These are phyloP conservation scores for Fusarium citri DNA, from an alignment of 2,329 filamentous ascomycete genomes.

Conservation along the genomic window DNA sequence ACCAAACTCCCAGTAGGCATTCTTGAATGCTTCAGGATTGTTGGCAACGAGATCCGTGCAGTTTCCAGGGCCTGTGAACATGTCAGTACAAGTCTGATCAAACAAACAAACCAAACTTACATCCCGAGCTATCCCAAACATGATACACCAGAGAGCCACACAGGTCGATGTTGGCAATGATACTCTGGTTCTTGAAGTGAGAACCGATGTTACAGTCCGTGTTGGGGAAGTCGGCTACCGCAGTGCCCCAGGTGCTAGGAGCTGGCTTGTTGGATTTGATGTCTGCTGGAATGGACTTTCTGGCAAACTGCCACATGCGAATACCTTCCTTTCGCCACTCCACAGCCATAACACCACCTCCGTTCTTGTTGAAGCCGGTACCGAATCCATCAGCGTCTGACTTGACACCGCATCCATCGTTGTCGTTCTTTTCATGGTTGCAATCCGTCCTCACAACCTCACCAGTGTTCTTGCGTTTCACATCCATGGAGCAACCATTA, in stretches of 20 bases:
- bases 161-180: constrained; percentile 74
- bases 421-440: constrained; percentile 61
- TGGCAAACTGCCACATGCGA: constrained; percentile 70
- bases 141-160: constrained; percentile 68
- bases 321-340: constrained; percentile 72
- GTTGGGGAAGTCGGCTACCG: constrained; percentile 73
- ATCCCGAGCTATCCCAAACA: constrained; percentile 60
- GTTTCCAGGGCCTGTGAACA: constrained; percentile 60
- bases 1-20: constrained; percentile 75
- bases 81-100: constrained; percentile 2
- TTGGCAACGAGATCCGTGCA: constrained; percentile 69
- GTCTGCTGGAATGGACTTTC: constrained; percentile 62
- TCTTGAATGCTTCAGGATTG: constrained; percentile 65
- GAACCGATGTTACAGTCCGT: constrained; percentile 69
- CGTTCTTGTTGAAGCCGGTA: constrained; percentile 61
- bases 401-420: constrained; percentile 68
- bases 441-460: constrained; percentile 58
- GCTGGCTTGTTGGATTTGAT: constrained; percentile 65
- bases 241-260: constrained; percentile 70
- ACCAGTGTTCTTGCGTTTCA: constrained; percentile 66
- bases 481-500: constrained; percentile 62
- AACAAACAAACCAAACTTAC: constrained; percentile 44
- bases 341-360: constrained; percentile 70
- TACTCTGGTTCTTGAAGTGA: constrained; percentile 74
- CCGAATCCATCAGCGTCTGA: constrained; percentile 61